A percentile compares a stretch with the other conserved stretches of the same genome.
Evolutionary conservation across 345 rosid genomes (phyloP).

Genomic region (Stellera chamaejasme): DNA sequence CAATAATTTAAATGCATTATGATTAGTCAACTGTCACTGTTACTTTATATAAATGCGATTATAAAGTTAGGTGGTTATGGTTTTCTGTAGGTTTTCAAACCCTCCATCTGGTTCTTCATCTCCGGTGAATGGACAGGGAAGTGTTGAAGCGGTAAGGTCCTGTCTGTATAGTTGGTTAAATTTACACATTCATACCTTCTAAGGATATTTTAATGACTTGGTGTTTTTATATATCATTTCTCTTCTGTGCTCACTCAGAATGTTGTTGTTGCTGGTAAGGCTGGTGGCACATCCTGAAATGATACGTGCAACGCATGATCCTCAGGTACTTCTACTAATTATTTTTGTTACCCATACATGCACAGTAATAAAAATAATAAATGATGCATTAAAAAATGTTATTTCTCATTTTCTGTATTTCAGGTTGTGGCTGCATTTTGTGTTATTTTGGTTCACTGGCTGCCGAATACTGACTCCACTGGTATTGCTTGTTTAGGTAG

Average conservation of each 20-base stretch:
- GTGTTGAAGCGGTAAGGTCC: conserved; percentile 34
- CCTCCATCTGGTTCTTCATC: conserved; percentile 36
- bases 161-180: background rate
- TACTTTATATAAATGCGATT: conserved; percentile 2
- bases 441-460: too few relatives aligned
- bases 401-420: background rate
- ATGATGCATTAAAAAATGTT: conserved; percentile 2
- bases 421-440: too few relatives aligned
- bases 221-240: too few relatives aligned
- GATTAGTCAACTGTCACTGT: background rate
- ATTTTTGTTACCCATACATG: background rate
- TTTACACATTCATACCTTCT: too few relatives aligned
- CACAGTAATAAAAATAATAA: too few relatives aligned
- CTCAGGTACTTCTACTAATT: conserved; percentile 29
- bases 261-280: conserved; percentile 56
- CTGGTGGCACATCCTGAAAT: conserved; percentile 46
- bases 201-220: too few relatives aligned
- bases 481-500: conserved; percentile 2
- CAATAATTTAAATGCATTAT: background rate
- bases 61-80: background rate
- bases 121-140: conserved; percentile 41
- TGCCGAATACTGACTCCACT: too few relatives aligned
- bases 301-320: background rate
- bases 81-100: conserved; percentile 50
- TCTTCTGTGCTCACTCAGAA: conserved; percentile 26